phyloP scores from a whole-genome alignment of 2,329 filamentous ascomycete species.

The Diaporthe humulicola region DNA sequence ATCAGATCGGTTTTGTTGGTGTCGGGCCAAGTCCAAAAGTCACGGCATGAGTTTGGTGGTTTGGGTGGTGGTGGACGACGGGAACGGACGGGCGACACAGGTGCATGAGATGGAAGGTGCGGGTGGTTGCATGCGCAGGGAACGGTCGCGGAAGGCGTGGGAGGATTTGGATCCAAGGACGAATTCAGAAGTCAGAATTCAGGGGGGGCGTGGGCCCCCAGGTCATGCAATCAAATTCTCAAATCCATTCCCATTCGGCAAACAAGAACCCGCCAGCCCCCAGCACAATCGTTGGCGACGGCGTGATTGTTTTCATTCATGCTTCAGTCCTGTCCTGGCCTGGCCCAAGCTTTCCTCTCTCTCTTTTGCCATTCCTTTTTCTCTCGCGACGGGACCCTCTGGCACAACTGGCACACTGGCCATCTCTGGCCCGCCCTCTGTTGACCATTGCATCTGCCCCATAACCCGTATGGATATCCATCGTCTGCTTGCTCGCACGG shows the following conservation, averaged over 20 bases:
- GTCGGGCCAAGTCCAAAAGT: not conserved
- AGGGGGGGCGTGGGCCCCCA: conserved; percentile 11
- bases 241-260: conserved; percentile 11
- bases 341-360: conserved; percentile 2
- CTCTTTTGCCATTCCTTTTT: not conserved
- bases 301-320: not conserved
- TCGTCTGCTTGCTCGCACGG: conserved; percentile 19
- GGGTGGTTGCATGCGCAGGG: conserved; percentile 10
- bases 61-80: not conserved
- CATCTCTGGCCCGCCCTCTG: not conserved
- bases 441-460: too few species aligned
- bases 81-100: conserved; percentile 3
- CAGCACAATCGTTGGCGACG: not conserved
- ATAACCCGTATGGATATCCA: too few species aligned
- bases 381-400: not conserved
- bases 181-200: conserved; percentile 13
- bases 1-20: not conserved
- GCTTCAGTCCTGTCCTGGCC: not conserved
- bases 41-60: not conserved
- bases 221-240: conserved; percentile 24
- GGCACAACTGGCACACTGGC: too few species aligned
- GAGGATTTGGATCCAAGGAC: not conserved
- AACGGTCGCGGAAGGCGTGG: not conserved
- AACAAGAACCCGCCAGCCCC: not conserved
- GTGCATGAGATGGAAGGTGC: conserved; percentile 10